A percentile compares a stretch with the other conserved stretches of the same genome.
Evolutionary conservation across 768 basidiomycete genomes (phyloP).

Genomic region (Termitomyces sp.): DNA sequence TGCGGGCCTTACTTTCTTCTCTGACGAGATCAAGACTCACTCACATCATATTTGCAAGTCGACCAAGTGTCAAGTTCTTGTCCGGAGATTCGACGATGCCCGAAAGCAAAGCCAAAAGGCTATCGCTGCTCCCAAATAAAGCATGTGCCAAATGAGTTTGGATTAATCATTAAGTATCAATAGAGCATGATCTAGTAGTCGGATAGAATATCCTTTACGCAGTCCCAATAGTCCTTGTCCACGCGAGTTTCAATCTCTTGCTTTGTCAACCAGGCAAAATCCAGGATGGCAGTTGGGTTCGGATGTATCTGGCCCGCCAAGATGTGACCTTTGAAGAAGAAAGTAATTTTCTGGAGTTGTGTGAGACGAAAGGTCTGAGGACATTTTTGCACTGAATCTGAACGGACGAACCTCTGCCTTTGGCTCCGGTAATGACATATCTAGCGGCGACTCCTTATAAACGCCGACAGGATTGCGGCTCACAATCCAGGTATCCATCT

Average conservation of each 20-base stretch:
- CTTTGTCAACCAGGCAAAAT: conserved; percentile 94
- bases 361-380: neutral
- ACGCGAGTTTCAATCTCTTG: conserved; percentile 78
- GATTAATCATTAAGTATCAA: conserved; percentile 11
- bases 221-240: conserved; percentile 69
- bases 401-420: conserved; percentile 33
- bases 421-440: conserved; percentile 23
- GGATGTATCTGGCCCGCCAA: conserved; percentile 81
- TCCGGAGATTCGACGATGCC: conserved; percentile 89
- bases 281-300: conserved; percentile 48
- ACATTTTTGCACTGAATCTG: neutral
- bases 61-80: conserved; percentile 83
- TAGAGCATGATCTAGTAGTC: conserved; percentile 42
- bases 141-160: neutral
- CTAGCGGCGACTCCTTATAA: conserved; percentile 46
- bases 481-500: conserved; percentile 96
- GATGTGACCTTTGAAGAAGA: conserved; percentile 94
- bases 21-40: conserved; percentile 66
- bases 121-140: conserved; percentile 48
- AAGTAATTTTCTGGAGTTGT: conserved; percentile 59
- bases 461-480: conserved; percentile 85
- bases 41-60: conserved; percentile 88
- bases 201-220: conserved; percentile 78
- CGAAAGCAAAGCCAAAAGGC: conserved; percentile 63
- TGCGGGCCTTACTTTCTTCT: conserved; percentile 85